A percentile compares a stretch with the other conserved stretches of the same genome.
Evolutionary conservation across 768 basidiomycete species (phyloP).

Genomic region (Hygrophorus pudorinus): DNA sequence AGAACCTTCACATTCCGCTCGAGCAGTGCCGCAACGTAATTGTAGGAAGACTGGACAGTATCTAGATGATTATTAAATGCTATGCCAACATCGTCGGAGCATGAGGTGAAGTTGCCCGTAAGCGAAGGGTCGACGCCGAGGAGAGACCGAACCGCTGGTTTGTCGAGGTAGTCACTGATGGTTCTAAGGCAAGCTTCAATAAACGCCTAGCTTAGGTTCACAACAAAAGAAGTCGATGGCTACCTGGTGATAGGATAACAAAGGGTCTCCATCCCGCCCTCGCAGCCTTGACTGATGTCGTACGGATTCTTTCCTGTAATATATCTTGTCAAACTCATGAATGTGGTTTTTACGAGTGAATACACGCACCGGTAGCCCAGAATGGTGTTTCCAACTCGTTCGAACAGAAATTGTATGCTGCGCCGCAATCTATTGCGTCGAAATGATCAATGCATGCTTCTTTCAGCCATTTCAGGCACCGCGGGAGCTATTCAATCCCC

Average conservation of each 20-base stretch:
- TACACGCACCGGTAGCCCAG: slow-evolving; percentile 28
- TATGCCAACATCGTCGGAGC: slow-evolving; percentile 26
- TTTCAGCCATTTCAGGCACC: slow-evolving; percentile 50
- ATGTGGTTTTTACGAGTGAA: slow-evolving; percentile 12
- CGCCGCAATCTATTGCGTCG: slow-evolving; percentile 55
- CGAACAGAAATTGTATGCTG: slow-evolving; percentile 54
- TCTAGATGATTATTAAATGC: slow-evolving; percentile 44
- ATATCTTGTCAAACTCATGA: no score
- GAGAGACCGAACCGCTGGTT: slow-evolving; percentile 36
- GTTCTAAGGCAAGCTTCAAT: slow-evolving; percentile 24
- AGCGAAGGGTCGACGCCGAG: slow-evolving; percentile 54
- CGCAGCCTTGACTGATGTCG: slow-evolving; percentile 57
- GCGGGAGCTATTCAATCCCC: slow-evolving; percentile 36
- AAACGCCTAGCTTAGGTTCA: background rate
- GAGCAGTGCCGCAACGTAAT: slow-evolving; percentile 27
- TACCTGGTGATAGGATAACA: slow-evolving; percentile 47
- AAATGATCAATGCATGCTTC: slow-evolving; percentile 50
- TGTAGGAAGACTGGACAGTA: slow-evolving; percentile 30
- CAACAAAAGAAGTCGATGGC: background rate
- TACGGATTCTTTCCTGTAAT: slow-evolving; percentile 50
- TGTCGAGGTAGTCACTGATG: slow-evolving; percentile 54
- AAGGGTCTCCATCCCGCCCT: slow-evolving; percentile 34
- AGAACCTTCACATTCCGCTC: slow-evolving; percentile 44
- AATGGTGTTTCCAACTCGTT: slow-evolving; percentile 34
- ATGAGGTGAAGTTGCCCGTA: slow-evolving; percentile 20